Percentiles rank a stretch among this genome's conserved stretches.
These are phyloP conservation scores for Aspergillus cavernicola DNA, from an alignment of 495 filamentous ascomycete species.

Conservation along the genomic window DNA sequence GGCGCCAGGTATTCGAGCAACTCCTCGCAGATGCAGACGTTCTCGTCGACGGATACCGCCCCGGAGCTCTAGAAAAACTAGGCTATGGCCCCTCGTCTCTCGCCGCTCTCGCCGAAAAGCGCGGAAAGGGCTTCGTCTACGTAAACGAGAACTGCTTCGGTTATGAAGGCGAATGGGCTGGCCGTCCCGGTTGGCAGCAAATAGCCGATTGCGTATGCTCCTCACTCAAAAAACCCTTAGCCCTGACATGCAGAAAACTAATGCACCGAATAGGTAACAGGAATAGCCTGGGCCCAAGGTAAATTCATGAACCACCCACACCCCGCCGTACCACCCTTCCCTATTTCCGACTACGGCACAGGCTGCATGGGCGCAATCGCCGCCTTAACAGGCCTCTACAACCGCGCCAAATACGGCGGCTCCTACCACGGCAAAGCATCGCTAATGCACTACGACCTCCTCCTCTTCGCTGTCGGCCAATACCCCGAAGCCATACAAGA, in stretches of 20 bases:
- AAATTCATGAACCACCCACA: conserved; percentile 64
- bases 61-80: conserved; percentile 60
- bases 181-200: conserved; percentile 53
- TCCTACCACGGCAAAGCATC: conserved; percentile 62
- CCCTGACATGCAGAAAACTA: no score
- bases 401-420: conserved; percentile 58
- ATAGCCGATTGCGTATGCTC: conserved; percentile 52
- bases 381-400: conserved; percentile 59
- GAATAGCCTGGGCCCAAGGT: conserved; percentile 72
- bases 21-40: conserved; percentile 58
- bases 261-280: conserved; percentile 53
- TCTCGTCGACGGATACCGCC: conserved; percentile 65
- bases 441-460: conserved; percentile 67
- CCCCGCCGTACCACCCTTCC: conserved; percentile 76
- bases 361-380: conserved; percentile 64
- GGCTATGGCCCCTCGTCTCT: conserved; percentile 57
- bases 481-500: conserved; percentile 56
- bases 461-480: conserved; percentile 59
- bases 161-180: conserved; percentile 46
- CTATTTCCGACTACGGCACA: conserved; percentile 78
- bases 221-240: no score
- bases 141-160: conserved; percentile 75
- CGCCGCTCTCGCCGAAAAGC: conserved; percentile 44
- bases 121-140: conserved; percentile 63
- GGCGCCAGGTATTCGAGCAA: conserved; percentile 52